Evolutionary conservation across 176 grass and related monocot species (phyloP).

Genomic region (Areca catechu): DNA sequence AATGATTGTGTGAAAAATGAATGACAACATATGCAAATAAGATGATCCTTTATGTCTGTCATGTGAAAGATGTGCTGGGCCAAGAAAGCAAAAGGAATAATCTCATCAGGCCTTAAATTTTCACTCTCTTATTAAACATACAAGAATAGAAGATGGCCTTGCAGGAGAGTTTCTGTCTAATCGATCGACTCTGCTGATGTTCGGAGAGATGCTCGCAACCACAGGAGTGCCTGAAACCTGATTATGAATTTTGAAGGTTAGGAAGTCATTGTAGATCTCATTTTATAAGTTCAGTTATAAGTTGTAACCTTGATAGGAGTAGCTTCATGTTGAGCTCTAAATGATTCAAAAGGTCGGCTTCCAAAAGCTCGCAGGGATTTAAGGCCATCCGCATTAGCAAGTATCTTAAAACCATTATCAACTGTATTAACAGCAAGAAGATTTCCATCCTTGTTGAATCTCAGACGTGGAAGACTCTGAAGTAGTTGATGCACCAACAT

Average conservation of each 20-base stretch:
- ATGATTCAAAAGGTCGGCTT: conserved; percentile 52
- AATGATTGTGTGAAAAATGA: too few relatives aligned
- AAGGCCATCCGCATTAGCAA: conserved; percentile 80
- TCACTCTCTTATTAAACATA: conserved; percentile 23
- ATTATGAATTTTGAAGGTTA: conserved; percentile 22
- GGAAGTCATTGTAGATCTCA: background rate
- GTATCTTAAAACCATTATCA: conserved; percentile 91
- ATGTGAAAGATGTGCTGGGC: too few relatives aligned
- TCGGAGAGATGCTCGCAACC: conserved; percentile 68
- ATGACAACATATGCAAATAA: too few relatives aligned
- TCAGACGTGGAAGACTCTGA: conserved; percentile 64
- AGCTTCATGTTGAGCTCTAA: conserved; percentile 74
- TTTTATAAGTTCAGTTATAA: too few relatives aligned
- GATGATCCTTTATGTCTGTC: too few relatives aligned
- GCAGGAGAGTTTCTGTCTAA: conserved; percentile 91
- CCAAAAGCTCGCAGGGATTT: conserved; percentile 47
- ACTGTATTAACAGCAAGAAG: conserved; percentile 84
- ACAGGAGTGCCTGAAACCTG: conserved; percentile 77
- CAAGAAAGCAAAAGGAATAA: too few relatives aligned
- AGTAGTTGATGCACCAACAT: conserved; percentile 18
- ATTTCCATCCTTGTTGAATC: conserved; percentile 98
- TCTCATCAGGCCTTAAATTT: too few relatives aligned
- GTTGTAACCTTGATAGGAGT: conserved; percentile 66
- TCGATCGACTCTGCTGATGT: conserved; percentile 64
- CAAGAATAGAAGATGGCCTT: conserved; percentile 68